A percentile compares a stretch with the other conserved stretches of the same genome.
phyloP scores from a whole-genome alignment of 2,329 filamentous ascomycete species.

The Sarocladium strictum region DNA sequence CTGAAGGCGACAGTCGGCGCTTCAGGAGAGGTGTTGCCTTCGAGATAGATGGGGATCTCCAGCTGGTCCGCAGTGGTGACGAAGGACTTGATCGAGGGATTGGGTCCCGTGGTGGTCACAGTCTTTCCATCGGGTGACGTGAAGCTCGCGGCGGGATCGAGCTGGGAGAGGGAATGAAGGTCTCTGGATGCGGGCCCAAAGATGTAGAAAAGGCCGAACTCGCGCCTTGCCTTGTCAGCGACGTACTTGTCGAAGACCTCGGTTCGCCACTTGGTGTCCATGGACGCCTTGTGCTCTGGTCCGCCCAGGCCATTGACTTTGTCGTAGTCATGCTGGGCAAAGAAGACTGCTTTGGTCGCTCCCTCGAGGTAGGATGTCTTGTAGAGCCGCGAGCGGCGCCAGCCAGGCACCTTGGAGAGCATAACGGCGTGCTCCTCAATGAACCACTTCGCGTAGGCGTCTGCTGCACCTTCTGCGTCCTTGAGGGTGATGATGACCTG shows the following conservation, averaged over 20 bases:
- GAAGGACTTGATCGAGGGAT: constrained; percentile 58
- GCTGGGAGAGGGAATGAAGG: constrained; percentile 48
- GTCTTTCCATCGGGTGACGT: constrained; percentile 49
- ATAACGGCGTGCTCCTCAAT: constrained; percentile 67
- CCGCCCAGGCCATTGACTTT: constrained; percentile 61
- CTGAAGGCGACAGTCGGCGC: constrained; percentile 70
- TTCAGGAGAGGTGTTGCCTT: constrained; percentile 60
- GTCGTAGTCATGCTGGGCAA: constrained; percentile 68
- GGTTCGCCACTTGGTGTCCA: constrained; percentile 54
- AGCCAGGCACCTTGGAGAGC: constrained; percentile 70
- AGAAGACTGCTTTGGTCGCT: constrained; percentile 42
- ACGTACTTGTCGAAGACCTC: constrained; percentile 56
- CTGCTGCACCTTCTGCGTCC: constrained; percentile 40
- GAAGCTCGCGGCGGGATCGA: constrained; percentile 44
- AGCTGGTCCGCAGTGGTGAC: constrained; percentile 65
- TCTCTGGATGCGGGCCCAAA: constrained; percentile 73
- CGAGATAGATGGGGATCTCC: constrained; percentile 64
- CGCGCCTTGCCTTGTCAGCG: constrained; percentile 48
- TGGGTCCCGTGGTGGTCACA: constrained; percentile 41
- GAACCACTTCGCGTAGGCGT: constrained; percentile 62
- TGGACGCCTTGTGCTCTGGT: constrained; percentile 56
- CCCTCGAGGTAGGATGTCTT: constrained; percentile 59
- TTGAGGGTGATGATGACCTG: constrained; percentile 54
- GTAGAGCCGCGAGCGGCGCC: constrained; percentile 68
- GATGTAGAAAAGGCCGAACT: constrained; percentile 70